Percentiles rank a stretch among this genome's conserved stretches.
Evolutionary conservation across 805 yeast species (phyloP).

Genomic region (Ogataea dorogensis): DNA sequence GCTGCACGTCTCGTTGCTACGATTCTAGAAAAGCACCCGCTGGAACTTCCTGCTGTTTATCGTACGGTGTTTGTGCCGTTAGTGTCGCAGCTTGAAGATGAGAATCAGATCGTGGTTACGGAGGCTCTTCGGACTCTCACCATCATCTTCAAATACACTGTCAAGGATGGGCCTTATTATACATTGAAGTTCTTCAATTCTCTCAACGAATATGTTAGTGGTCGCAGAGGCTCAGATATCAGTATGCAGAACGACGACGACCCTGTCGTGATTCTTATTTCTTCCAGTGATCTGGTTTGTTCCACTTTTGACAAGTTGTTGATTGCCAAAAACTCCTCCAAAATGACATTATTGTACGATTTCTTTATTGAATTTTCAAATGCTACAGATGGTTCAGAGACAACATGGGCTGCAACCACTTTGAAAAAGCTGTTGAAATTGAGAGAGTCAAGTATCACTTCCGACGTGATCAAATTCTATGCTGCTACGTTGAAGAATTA

Average conservation of each 20-base stretch:
- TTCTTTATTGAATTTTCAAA: conserved; percentile 28
- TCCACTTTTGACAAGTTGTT: conserved; percentile 19
- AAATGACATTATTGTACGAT: conserved; percentile 23
- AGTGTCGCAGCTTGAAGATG: conserved; percentile 40
- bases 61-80: conserved; percentile 32
- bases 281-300: conserved; percentile 18
- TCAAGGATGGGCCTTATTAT: conserved; percentile 33
- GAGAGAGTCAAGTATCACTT: conserved; percentile 26
- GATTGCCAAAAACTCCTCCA: conserved; percentile 14
- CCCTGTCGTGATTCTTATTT: conserved; percentile 24
- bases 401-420: conserved; percentile 18
- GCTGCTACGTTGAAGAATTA: conserved; percentile 34
- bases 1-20: conserved; percentile 44
- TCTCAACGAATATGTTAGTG: conserved; percentile 22
- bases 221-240: conserved; percentile 38
- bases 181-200: conserved; percentile 27
- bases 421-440: conserved; percentile 19
- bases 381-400: conserved; percentile 28
- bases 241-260: conserved; percentile 37
- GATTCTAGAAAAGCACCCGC: conserved; percentile 39
- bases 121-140: conserved; percentile 48
- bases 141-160: conserved; percentile 36
- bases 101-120: conserved; percentile 48
- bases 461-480: conserved; percentile 38
- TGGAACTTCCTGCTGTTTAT: conserved; percentile 36